These are phyloP conservation scores for Jasminum sambac DNA, from an alignment of 257 asterid genomes.

Conservation along the genomic window DNA sequence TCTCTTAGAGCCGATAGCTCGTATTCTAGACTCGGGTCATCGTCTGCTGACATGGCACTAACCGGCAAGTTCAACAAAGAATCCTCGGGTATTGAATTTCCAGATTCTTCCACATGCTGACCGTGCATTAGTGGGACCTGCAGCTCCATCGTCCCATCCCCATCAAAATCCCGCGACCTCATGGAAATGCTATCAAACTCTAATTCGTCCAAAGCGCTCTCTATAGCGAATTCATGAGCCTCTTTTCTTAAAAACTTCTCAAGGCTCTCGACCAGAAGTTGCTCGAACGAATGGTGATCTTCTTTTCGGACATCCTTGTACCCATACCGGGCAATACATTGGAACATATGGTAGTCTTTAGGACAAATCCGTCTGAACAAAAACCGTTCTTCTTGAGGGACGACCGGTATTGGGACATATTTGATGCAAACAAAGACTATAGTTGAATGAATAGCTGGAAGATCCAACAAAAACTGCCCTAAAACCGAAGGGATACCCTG, in stretches of 20 bases:
- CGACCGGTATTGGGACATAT: conserved; percentile 80
- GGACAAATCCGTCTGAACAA: conserved; percentile 82
- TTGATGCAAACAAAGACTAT: conserved; percentile 88
- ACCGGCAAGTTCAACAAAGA: conserved; percentile 41
- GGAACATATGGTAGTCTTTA: conserved; percentile 89
- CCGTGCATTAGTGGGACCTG: conserved; percentile 58
- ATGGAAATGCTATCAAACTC: conserved; percentile 47
- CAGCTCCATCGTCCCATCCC: conserved; percentile 44
- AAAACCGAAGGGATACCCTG: conserved; percentile 89
- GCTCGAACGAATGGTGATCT: conserved; percentile 82
- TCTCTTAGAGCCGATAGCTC: conserved; percentile 78
- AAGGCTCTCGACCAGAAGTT: conserved; percentile 72
- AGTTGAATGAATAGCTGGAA: conserved; percentile 88
- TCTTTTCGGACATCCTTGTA: conserved; percentile 88
- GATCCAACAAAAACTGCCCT: conserved; percentile 71
- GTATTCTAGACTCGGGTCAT: conserved; percentile 80
- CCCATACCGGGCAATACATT: conserved; percentile 90
- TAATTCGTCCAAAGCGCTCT: conserved; percentile 31
- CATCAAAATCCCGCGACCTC: conserved; percentile 43
- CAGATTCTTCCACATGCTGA: conserved; percentile 30
- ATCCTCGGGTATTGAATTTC: conserved; percentile 24
- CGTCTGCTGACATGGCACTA: conserved; percentile 52
- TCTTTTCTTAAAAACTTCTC: conserved; percentile 76
- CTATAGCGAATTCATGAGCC: conserved; percentile 71
- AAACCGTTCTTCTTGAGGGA: conserved; percentile 88